Base-by-base conservation (phyloP, 305 asterid genomes). In the Plantago coronopus region DNA sequence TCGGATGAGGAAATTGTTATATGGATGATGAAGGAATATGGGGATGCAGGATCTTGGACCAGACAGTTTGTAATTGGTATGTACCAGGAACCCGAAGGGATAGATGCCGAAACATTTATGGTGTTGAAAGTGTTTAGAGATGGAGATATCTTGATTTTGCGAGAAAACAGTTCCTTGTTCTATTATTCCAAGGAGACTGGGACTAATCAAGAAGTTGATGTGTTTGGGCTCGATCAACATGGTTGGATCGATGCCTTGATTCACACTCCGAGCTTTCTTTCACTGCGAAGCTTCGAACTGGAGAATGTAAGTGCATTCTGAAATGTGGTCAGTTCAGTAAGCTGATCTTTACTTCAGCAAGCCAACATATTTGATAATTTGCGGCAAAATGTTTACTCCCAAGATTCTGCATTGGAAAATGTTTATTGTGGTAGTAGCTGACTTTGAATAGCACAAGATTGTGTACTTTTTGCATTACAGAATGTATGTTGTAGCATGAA, bases 21-120 rank as follows among this genome's bases (percentile, higher is more conserved):
- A 0, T 82, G 89, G 85, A 21, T 66, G 50, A 79, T 79, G 93
- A 71, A 70, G 38, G 77, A 75, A 34, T 81, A 76, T 15, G 79
- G 79, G n/a, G 74, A 37, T 0, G 56, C 70, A 42, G 59, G 45
- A 19, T 78, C 87, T 17, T 80, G 94, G 87, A 59, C 50, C 7
- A 75, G 76, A 37, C 68, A 79, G 34, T 43, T 58, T 40, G 82
- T 74, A 27, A 62, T 82, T 38, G 48, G 20, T 47, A 66, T 48
- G 18, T 2, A 5, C 15, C 54, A 62, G 0, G 69, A 68, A 31
- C 31, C 4, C 14, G 20, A 11, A n/a, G 69, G 69, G 0, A 51
- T 55, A 10, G 31, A 0, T 3, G 57, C 44, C 45, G 78, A 78
- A 29, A 38, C 56, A 14, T 51, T 78, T 48, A 44, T 49, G 2